Evolutionary conservation across 306 rosid genomes (phyloP), one percentile per base, ranked within the genome.

Genomic region (Alnus glutinosa): DNA sequence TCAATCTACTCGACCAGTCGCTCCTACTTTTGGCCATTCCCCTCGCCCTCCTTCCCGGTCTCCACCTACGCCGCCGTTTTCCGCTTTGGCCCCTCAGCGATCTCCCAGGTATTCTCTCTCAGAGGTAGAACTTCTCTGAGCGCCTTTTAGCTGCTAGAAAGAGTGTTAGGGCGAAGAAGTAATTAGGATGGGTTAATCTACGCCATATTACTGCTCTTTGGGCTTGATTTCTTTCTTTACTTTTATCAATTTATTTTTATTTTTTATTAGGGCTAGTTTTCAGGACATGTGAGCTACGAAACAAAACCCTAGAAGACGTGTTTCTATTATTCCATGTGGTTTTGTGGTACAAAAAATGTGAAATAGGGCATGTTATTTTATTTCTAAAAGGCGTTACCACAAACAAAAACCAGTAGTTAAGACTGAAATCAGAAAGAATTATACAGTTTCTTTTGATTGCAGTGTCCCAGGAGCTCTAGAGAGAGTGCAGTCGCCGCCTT

Each of bases 11-110:
- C 64, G 71, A 57, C 57, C 88, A 5, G 84, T n/a, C 1, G 9
- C 9, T 72, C 87, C 79, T 9, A 0, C 73, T 58, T 89, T 90
- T 28, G 93, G 93, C 63, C 75, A 79, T 75, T 58, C 59, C 55
- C 39, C 70, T 74, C 85, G 79, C 23, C 83, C 81, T n/a, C 51
- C 86, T 16, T 78, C 88, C 10, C 74, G 85, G 54, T 55, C 84
- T 13, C 19, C 80, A 14, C 49, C 80, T 32, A 34, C 70, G 50
- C 86, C 82, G 28, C 44, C 78, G 7, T 57, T 71, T 63, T 8
- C 55, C 66, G 10, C 15, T 48, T 30, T 76, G 15, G 36, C 67
- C 68, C 76, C 83, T 62, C 51, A 79, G 14, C 81, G 73, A 55
- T 28, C 86, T 75, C 73, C 81, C 80, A 84, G 88, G 88, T 89